Percentiles rank a stretch among this genome's conserved stretches.
Evolutionary conservation across 1,139 yeast genomes (phyloP).

Genomic region (Saccharomycopsis hybrid): DNA sequence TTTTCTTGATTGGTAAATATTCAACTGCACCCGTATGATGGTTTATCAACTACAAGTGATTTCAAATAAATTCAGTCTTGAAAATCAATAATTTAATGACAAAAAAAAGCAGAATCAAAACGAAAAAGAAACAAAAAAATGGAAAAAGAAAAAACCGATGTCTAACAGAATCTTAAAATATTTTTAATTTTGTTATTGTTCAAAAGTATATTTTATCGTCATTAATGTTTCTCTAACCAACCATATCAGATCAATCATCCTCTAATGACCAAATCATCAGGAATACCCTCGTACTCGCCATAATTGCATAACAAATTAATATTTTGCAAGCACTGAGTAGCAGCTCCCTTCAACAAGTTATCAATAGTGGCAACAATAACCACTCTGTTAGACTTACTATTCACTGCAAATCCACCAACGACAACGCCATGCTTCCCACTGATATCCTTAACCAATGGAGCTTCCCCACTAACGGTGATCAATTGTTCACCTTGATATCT

Average conservation of each 20-base stretch:
- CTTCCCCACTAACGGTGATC: slow-evolving; percentile 78
- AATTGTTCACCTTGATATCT: slow-evolving; percentile 84
- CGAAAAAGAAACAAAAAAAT: too few relatives aligned
- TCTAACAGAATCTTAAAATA: too few relatives aligned
- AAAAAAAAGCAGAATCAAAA: too few relatives aligned
- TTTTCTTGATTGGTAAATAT: too few relatives aligned
- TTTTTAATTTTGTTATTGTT: too few relatives aligned
- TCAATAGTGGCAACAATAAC: slow-evolving; percentile 94
- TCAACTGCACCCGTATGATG: too few relatives aligned
- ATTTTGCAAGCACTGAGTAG: slow-evolving; percentile 96
- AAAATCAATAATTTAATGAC: too few relatives aligned
- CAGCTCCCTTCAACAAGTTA: slow-evolving; percentile 94
- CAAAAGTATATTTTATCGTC: too few relatives aligned
- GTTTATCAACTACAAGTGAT: too few relatives aligned
- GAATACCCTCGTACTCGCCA: slow-evolving; percentile 94
- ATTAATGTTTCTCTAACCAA: too few relatives aligned
- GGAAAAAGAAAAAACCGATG: too few relatives aligned
- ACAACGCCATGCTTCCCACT: slow-evolving; percentile 93
- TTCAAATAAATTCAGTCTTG: too few relatives aligned
- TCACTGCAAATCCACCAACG: slow-evolving; percentile 93
- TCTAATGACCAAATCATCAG: slow-evolving; percentile 36
- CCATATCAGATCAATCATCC: slow-evolving; percentile 26
- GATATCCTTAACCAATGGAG: slow-evolving; percentile 87
- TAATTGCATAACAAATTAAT: slow-evolving; percentile 84
- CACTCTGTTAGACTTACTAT: slow-evolving; percentile 80